Evolutionary conservation across 1,284 basidiomycete genomes (phyloP), one percentile per base, ranked within the genome.

Genomic region (Cutaneotrichosporon dermatis): DNA sequence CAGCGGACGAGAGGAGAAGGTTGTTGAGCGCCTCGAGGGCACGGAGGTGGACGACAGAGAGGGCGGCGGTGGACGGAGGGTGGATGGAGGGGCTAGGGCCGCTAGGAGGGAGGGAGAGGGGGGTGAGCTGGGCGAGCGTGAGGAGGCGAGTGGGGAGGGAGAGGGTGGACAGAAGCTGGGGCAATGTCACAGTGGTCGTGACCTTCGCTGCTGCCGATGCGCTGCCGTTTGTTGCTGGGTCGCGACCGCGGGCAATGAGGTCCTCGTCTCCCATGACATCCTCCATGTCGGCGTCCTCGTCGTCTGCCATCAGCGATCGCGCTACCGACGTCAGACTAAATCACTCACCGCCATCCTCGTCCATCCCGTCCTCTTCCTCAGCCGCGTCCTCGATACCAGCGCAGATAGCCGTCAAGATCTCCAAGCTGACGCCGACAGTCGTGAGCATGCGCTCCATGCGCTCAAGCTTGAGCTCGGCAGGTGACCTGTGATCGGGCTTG

Each of bases 1-100:
- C 74, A 4, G 75, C 73, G 10, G 76, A 81, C 1, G 90, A 87
- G 52, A 95, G 81, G 69, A 94, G 88, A 12, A 93, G 82, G 75
- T 97, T 96, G 74, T 92, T 94, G 58, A 96, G 82, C 67, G 91
- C 92, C 75, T 95, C 92, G 52, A 94, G 81, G 6, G 92, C 90
- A 61, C 87, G 83, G 53, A 91, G 81, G 72, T 95, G 92, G 49
- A 95, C 84, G 1, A 86, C 84, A 61, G 87, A 84, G 42, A 95
- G 83, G 6, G 82, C 86, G 9, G 90, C 89, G 0, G 91, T 93
- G 11, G 87, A 92, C 2, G 90, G 91, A 46, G 89, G 89, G 72
- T 93, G 89, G 12, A 82, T 79, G 0, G 89, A 90, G 5, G 83
- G 83, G n/a, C 57, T 56, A 39, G 82, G 73, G 16, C 83, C 81